Base-by-base conservation (phyloP, 805 yeast species). In the Saccharomyces eubayanus region DNA sequence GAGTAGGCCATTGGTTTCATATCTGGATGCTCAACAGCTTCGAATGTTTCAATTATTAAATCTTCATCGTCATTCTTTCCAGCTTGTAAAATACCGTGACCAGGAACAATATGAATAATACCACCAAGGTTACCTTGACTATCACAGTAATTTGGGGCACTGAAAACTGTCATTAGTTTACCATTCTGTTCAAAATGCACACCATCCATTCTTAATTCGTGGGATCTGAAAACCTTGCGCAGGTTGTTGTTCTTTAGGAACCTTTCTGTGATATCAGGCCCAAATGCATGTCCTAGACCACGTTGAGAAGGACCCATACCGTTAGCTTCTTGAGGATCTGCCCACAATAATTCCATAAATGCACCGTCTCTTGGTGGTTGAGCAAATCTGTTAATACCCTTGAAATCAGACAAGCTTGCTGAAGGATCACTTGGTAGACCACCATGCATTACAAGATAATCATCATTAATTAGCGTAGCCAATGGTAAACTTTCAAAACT, bases 81-180 rank as follows among this genome's bases (percentile, higher is more conserved):
- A 54, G 76, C 75, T 16, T 74, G 76, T 46, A 62, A 46, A 6
- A 58, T 53, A 51, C 56, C 73, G 31, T 77, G 71, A 11, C 67
- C 67, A 28, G 73, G 73, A 6, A 63, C 65, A 59, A 92, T 79
- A 64, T 90, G 87, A 56, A 94, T 85, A 53, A 87, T 86, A 9
- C 95, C 98, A 51, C 97, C 99, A 59, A 81, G 70, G 70, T 94
- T 94, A 12, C 96, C 96, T 53, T 89, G 90, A 14, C 85, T 75
- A 68, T 94, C 99, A 74, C 98, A 92, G 71, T 92, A 92, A 69
- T 94, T 92, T 36, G 99, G 99, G 0, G 99, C 99, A 70, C 95
- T 85, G 70, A 94, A 94, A n/a, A 94, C 96, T 0, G 99, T 94
- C 51, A 90, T 81, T 51, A 94, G 79, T 59, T 83, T 78, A 11